Evolutionary conservation across 352 stramenopile species (phyloP), one percentile per base, ranked within the genome.

Genomic region (Globisporangium barbulae): DNA sequence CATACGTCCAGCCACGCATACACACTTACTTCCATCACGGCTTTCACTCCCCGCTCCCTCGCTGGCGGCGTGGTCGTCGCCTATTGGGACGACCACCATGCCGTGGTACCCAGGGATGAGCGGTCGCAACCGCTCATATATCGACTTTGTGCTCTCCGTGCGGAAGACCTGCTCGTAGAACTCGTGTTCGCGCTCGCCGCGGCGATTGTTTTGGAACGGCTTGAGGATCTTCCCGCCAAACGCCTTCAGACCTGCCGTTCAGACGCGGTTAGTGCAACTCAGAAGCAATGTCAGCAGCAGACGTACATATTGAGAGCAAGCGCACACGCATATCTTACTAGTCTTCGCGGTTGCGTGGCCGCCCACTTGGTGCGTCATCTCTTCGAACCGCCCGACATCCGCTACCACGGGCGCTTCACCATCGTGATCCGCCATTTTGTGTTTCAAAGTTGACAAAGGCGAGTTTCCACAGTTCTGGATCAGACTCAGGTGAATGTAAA

Each of bases 181-280:
- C 48, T 75, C 77, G 41, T 81, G 59, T 60, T 96, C 88, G 50
- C 73, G 78, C 65, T 92, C 76, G 12, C 88, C 88, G 22, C 88
- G 75, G 52, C 74, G 73, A 55, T 90, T 91, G 67, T 72, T 90
- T 67, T 96, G 88, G 65, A 94, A 96, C 8, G 85, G 88, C 67
- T 96, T 96, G 49, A 92, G 73, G 62, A 96, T 87, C 54, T 78
- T 76, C 0, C 80, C 88, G n/a, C 74, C 73, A 56, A 77, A 67
- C 35, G 83, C 63, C 47, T 88, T 89, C 42, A 94, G 60, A 66
- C 82, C 85, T 94, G 45, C 21, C 9, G 28, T 10, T 2, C 13
- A 8, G 25, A 63, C 21, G 8, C 30, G n/a, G 28, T 31, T 17
- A 44, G 12, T 0, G 1, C 15, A 67, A n/a, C 17, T 8, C 28